Base-by-base conservation (phyloP, 306 rosid genomes). In the Potentilla sterilis region DNA sequence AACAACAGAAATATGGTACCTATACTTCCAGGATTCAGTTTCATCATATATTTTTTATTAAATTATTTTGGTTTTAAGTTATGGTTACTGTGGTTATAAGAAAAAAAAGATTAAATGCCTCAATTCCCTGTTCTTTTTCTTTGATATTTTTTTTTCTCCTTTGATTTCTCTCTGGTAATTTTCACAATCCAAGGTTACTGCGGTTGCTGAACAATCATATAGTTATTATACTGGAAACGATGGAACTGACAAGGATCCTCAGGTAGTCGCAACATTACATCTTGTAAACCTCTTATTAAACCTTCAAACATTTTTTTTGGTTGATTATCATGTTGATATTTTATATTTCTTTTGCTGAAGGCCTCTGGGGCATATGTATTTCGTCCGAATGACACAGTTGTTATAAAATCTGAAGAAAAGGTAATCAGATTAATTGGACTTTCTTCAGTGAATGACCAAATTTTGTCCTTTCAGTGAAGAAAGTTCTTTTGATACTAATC, bases 1-100 rank as follows among this genome's bases (percentile, higher is more conserved):
- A 92, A 89, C 67, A 81, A 75, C 66, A 85, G 75, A 84, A 86
- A 81, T 75, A 76, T 67, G 95, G 97, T 89, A 80, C 75, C 75
- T 52, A 70, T 74, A 13, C 37, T 77, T 62, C 67, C 24, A 49
- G 74, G 67, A n/a, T 76, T 40, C 16, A 44, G 34, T 6, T 83
- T 75, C 78, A 21, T 3, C 61, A 68, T 76, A 77, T 63, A 73
- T 38, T 59, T 9, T 24, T 73, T 73, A 14, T 44, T n/a, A 5
- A 35, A 16, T 70, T 70, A 21, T 47, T 46, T 3, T 14, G 48
- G 14, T 69, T 77, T 69, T 7, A n/a, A 22, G 18, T 14, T 64
- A 34, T 37, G 64, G 35, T 37, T 21, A 37, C 49, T 37, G 4
- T 38, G 75, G 37, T 58, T 24, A 54, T 5, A 40, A n/a, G 38